Conservation (phyloP, 129 eudicot species). For the Daucus carota region DH1_v3.0 NC_030385.2:34683501-34684000, state of each 20-base stretch:
- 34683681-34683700: constrained; percentile 13
- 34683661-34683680: not conserved
- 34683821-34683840: too few relatives aligned
- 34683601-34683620: constrained; percentile 7
- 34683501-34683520: not conserved
- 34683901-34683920: too few relatives aligned
- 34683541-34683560: not conserved
- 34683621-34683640: constrained; percentile 13
- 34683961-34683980: not conserved
- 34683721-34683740: constrained; percentile 10
- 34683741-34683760: too few relatives aligned
- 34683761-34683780: too few relatives aligned
- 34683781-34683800: too few relatives aligned
- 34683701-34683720: constrained; percentile 7
- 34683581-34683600: not conserved
- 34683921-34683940: too few relatives aligned
- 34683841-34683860: too few relatives aligned
- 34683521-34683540: not conserved
- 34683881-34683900: too few relatives aligned
- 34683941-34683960: too few relatives aligned
- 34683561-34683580: constrained; percentile 10
- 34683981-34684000: constrained; percentile 7
- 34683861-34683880: too few relatives aligned
- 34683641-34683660: constrained; percentile 14
- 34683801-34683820: too few relatives aligned